Evolutionary conservation across 768 basidiomycete genomes (phyloP).

Genomic region (Leccinum barrowsii): DNA sequence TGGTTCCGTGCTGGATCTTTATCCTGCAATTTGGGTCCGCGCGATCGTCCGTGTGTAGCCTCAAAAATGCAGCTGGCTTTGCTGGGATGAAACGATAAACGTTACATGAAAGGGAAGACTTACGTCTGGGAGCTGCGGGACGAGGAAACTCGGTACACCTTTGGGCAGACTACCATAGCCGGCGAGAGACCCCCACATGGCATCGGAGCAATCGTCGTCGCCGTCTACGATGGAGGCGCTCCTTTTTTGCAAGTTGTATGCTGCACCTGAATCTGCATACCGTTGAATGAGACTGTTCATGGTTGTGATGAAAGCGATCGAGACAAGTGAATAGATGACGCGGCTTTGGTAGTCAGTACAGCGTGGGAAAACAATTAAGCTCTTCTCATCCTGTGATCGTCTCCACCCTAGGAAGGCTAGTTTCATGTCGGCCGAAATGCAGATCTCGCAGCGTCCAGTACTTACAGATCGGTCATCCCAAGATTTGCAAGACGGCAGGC

Average conservation of each 20-base stretch:
- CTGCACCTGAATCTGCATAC: slow-evolving; percentile 56
- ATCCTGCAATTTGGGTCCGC: slow-evolving; percentile 90
- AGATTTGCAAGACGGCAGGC: too few relatives aligned
- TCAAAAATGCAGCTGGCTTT: slow-evolving; percentile 88
- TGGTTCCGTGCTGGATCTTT: slow-evolving; percentile 98
- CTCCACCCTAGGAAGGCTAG: too few relatives aligned
- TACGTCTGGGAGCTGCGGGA: slow-evolving; percentile 77
- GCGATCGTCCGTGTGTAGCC: slow-evolving; percentile 92
- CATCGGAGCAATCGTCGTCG: slow-evolving; percentile 61
- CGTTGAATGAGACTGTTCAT: slow-evolving; percentile 73
- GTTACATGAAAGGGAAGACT: slow-evolving; percentile 27
- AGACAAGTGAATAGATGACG: slow-evolving; percentile 25
- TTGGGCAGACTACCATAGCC: slow-evolving; percentile 74
- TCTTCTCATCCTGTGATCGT: too few relatives aligned
- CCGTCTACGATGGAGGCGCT: slow-evolving; percentile 45
- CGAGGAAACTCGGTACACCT: slow-evolving; percentile 66
- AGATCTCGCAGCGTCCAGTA: too few relatives aligned
- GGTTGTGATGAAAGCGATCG: slow-evolving; percentile 28
- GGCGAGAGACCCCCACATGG: slow-evolving; percentile 81
- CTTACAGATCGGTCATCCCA: too few relatives aligned
- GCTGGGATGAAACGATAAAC: slow-evolving; percentile 8
- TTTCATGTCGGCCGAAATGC: too few relatives aligned
- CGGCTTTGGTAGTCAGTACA: slow-evolving; percentile 19
- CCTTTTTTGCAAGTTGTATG: slow-evolving; percentile 47
- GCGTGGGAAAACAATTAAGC: too few relatives aligned